A percentile compares a stretch with the other conserved stretches of the same genome.
phyloP scores from a whole-genome alignment of 495 filamentous ascomycete species.

The Gamarada debralockiae region DNA sequence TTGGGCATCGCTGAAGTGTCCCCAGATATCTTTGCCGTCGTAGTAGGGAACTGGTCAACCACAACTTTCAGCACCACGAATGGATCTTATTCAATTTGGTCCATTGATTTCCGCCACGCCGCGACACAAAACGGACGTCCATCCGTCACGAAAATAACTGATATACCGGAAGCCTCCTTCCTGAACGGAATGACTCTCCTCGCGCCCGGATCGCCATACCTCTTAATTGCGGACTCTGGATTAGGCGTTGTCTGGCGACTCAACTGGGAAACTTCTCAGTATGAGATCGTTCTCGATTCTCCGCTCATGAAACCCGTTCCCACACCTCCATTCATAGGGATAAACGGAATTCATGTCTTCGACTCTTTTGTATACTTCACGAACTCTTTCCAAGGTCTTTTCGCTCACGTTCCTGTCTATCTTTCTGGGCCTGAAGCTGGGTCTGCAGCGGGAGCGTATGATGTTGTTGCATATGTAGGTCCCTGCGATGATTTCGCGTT shows the following conservation, averaged over 20 bases:
- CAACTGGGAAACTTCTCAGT: slow-evolving; percentile 29
- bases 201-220: slow-evolving; percentile 13
- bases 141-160: slow-evolving; percentile 22
- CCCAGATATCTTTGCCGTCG: slow-evolving; percentile 39
- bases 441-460: not conserved
- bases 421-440: not conserved
- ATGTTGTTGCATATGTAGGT: not conserved
- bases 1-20: slow-evolving; percentile 39
- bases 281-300: slow-evolving; percentile 29
- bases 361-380: slow-evolving; percentile 36
- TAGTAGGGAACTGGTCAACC: slow-evolving; percentile 34
- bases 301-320: slow-evolving; percentile 20
- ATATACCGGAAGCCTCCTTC: slow-evolving; percentile 33
- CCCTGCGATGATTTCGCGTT: slow-evolving; percentile 1
- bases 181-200: slow-evolving; percentile 37
- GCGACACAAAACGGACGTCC: not conserved
- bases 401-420: not conserved
- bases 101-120: slow-evolving; percentile 21
- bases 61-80: slow-evolving; percentile 24
- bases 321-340: slow-evolving; percentile 22
- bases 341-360: slow-evolving; percentile 35
- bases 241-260: slow-evolving; percentile 34
- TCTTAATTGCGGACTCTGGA: slow-evolving; percentile 36
- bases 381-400: slow-evolving; percentile 21
- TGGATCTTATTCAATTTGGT: slow-evolving; percentile 36